Evolutionary conservation across 371 early-diverging fungal genomes (phyloP).

Genomic region (Lichtheimia corymbifera): DNA sequence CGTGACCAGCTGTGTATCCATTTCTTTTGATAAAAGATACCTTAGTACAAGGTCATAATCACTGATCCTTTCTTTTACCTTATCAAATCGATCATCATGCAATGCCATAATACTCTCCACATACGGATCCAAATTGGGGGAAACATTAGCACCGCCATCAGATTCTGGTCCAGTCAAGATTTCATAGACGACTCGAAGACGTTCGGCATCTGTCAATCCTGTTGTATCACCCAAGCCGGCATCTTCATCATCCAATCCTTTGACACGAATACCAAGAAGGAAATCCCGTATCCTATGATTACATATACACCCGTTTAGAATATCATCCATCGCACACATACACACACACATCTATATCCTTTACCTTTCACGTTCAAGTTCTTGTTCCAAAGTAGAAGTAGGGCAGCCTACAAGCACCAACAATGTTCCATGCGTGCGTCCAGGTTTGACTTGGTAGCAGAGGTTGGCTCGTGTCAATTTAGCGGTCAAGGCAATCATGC

Average conservation of each 20-base stretch:
- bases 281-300: conserved; percentile 72
- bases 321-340: background rate
- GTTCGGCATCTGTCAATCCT: conserved; percentile 65
- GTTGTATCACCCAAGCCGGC: conserved; percentile 17
- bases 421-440: conserved; percentile 29
- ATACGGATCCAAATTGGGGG: conserved; percentile 53
- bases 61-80: conserved; percentile 37
- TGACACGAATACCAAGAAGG: conserved; percentile 60
- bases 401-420: conserved; percentile 41
- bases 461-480: conserved; percentile 32
- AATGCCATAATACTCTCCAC: conserved; percentile 76
- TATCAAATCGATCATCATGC: conserved; percentile 77
- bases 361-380: conserved; percentile 35
- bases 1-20: conserved; percentile 82
- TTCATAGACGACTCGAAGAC: conserved; percentile 73
- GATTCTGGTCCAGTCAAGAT: conserved; percentile 64
- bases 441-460: conserved; percentile 37
- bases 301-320: background rate
- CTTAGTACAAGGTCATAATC: background rate
- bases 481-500: conserved; percentile 16
- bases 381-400: conserved; percentile 11
- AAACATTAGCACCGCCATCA: conserved; percentile 76
- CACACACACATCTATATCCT: background rate
- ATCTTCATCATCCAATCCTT: conserved; percentile 34
- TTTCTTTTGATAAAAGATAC: conserved; percentile 35